Conservation (phyloP, 805 yeast genomes). For the Candida easanensis region DNA sequence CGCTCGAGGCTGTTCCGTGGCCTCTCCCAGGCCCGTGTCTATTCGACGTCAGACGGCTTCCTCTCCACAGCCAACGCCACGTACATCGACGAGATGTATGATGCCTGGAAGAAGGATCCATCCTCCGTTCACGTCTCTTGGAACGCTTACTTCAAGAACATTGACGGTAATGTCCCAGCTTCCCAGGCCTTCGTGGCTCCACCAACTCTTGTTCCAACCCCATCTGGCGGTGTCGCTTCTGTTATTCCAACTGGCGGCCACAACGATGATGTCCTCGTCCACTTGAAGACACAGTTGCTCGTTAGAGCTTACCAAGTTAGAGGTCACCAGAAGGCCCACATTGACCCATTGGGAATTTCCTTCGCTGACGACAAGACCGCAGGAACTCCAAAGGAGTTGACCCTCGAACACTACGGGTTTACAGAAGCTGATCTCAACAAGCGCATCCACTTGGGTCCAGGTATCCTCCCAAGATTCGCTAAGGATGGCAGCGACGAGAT, state of each 20-base stretch:
- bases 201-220: slow-evolving; percentile 81
- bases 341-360: slow-evolving; percentile 92
- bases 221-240: slow-evolving; percentile 72
- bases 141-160: slow-evolving; percentile 94
- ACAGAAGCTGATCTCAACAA: slow-evolving; percentile 79
- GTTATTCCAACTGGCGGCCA: slow-evolving; percentile 49
- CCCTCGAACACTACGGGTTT: slow-evolving; percentile 90
- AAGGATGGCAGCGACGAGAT: slow-evolving; percentile 54
- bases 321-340: slow-evolving; percentile 93
- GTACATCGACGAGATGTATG: slow-evolving; percentile 97
- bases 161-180: slow-evolving; percentile 69
- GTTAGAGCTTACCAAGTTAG: slow-evolving; percentile 99
- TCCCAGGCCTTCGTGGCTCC: slow-evolving; percentile 84
- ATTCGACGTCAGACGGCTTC: slow-evolving; percentile 57
- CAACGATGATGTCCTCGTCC: slow-evolving; percentile 64
- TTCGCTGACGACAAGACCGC: slow-evolving; percentile 63
- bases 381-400: slow-evolving; percentile 77
- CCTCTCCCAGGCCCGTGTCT: slow-evolving; percentile 15
- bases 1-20: slow-evolving; percentile 22
- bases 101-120: slow-evolving; percentile 92
- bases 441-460: slow-evolving; percentile 92
- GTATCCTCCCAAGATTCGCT: slow-evolving; percentile 91
- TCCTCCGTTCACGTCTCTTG: slow-evolving; percentile 90
- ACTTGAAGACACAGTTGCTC: slow-evolving; percentile 90
- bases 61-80: slow-evolving; percentile 81